phyloP scores from a whole-genome alignment of 2,329 filamentous ascomycete species.

The Aspergillus glaucus region DNA sequence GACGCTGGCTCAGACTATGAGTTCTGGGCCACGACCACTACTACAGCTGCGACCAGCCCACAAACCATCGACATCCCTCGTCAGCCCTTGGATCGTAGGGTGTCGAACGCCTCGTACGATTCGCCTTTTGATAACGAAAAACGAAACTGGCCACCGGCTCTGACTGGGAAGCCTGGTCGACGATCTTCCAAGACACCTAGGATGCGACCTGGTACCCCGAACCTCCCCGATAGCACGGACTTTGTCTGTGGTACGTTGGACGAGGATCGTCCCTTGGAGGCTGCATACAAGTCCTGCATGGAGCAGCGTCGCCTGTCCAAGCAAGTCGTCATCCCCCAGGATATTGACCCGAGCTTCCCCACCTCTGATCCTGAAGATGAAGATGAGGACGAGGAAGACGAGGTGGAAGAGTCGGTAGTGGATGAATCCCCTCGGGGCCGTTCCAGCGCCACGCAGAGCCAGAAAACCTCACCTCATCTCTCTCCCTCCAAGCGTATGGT shows the following conservation, averaged over 20 bases:
- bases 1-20: slow-evolving; percentile 59
- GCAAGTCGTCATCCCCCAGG: slow-evolving; percentile 79
- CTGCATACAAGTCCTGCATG: slow-evolving; percentile 80
- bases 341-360: slow-evolving; percentile 95
- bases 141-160: slow-evolving; percentile 25
- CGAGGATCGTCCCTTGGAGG: slow-evolving; percentile 89
- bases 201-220: slow-evolving; percentile 64
- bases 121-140: slow-evolving; percentile 35
- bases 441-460: slow-evolving; percentile 35
- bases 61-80: slow-evolving; percentile 47
- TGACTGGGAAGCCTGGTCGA: slow-evolving; percentile 21
- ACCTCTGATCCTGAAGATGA: slow-evolving; percentile 87
- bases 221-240: slow-evolving; percentile 93
- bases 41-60: slow-evolving; percentile 47
- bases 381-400: slow-evolving; percentile 62
- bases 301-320: slow-evolving; percentile 76
- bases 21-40: slow-evolving; percentile 53
- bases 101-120: slow-evolving; percentile 50
- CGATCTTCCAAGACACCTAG: slow-evolving; percentile 43
- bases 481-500: slow-evolving; percentile 62
- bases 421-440: slow-evolving; percentile 46
- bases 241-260: slow-evolving; percentile 98
- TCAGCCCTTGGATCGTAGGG: slow-evolving; percentile 39
- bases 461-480: slow-evolving; percentile 48
- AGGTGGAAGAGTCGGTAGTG: slow-evolving; percentile 47